Percentiles rank a stretch among this genome's conserved stretches.
Evolutionary conservation across 2,329 filamentous ascomycete genomes (phyloP).

Genomic region (Botryotinia calthae): DNA sequence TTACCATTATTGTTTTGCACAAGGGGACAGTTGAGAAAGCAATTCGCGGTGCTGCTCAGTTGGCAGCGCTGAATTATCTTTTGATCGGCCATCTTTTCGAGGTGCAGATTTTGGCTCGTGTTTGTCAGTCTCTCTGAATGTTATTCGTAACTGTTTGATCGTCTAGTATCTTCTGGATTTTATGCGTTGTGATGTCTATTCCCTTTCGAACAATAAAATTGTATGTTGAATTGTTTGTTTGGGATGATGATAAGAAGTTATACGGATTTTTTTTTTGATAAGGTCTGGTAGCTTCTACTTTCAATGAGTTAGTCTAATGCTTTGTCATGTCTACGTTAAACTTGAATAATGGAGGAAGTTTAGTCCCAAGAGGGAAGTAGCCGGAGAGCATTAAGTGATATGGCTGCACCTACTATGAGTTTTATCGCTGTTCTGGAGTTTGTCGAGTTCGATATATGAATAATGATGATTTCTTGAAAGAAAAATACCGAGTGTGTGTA

Average conservation of each 20-base stretch:
- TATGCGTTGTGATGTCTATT: neutral
- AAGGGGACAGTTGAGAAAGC: fast-evolving
- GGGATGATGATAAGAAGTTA: neutral
- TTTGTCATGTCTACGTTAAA: neutral
- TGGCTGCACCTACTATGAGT: neutral
- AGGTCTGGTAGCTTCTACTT: neutral
- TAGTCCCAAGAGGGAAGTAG: neutral
- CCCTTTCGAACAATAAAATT: neutral
- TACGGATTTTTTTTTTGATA: neutral
- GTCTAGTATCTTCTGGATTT: neutral
- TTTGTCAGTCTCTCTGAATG: neutral
- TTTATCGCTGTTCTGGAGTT: neutral
- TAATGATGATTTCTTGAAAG: neutral
- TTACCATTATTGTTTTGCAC: neutral
- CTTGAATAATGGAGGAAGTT: neutral
- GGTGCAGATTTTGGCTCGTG: neutral
- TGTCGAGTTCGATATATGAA: neutral
- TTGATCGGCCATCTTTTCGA: neutral
- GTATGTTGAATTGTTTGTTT: neutral
- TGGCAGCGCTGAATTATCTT: neutral
- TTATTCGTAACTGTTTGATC: too few relatives aligned
- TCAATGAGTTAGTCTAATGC: neutral
- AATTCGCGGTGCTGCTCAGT: neutral
- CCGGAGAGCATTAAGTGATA: neutral
- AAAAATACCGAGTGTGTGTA: neutral